These are phyloP conservation scores for Phytopythium cucurbitacearum DNA, from an alignment of 352 stramenopile genomes.

Conservation along the genomic window DNA sequence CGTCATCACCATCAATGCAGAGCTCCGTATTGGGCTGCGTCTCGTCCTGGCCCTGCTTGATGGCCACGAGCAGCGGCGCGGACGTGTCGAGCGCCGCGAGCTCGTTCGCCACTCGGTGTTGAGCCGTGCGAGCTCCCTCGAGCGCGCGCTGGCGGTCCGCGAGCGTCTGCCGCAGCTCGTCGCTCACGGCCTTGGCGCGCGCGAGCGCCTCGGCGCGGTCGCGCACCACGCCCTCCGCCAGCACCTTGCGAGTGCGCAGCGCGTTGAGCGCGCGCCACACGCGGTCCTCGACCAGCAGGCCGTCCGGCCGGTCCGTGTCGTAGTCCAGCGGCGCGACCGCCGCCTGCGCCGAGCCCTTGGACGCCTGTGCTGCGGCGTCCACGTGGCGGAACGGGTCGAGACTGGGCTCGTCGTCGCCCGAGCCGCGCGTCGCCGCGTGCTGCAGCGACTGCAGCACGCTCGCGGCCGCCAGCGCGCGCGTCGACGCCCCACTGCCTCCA, in stretches of 20 bases:
- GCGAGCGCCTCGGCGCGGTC: slow-evolving; percentile 54
- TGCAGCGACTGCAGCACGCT: slow-evolving; percentile 33
- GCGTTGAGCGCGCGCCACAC: slow-evolving; percentile 66
- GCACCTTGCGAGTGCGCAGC: slow-evolving; percentile 60
- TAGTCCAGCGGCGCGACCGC: slow-evolving; percentile 70
- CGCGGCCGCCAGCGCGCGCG: slow-evolving; percentile 16
- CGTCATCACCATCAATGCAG: slow-evolving; percentile 17
- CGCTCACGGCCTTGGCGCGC: slow-evolving; percentile 37
- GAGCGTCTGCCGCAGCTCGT: slow-evolving; percentile 46
- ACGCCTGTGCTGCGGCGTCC: slow-evolving; percentile 26
- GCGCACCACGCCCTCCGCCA: slow-evolving; percentile 42
- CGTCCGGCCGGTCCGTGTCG: slow-evolving; percentile 59
- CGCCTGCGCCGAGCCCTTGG: not conserved
- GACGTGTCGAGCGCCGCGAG: slow-evolving; percentile 47
- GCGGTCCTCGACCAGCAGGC: slow-evolving; percentile 54
- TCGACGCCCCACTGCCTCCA: slow-evolving; percentile 24
- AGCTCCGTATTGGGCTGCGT: slow-evolving; percentile 11
- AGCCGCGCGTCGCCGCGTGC: slow-evolving; percentile 13
- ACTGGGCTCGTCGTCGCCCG: slow-evolving; percentile 32
- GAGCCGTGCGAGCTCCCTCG: not conserved
- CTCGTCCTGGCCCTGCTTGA: slow-evolving; percentile 92
- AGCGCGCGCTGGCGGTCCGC: slow-evolving; percentile 9
- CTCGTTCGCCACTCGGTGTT: slow-evolving; percentile 13
- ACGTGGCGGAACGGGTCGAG: slow-evolving; percentile 75
- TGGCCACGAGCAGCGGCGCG: slow-evolving; percentile 75